Conservation (phyloP, 2,329 filamentous ascomycete genomes). For the Sclerotinia glacialis region DNA sequence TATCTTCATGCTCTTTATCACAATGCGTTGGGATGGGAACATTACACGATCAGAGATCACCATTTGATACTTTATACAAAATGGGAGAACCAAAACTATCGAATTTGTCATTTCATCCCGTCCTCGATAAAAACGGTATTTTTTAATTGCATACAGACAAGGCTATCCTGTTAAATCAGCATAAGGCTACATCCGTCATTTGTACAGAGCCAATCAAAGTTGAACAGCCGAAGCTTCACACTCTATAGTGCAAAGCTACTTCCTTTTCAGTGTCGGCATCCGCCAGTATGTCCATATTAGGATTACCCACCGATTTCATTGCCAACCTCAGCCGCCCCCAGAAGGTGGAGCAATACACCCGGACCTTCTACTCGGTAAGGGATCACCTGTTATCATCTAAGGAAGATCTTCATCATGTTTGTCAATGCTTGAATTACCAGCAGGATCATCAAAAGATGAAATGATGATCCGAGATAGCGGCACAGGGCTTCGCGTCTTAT, state of each 20-base stretch:
- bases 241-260: background rate
- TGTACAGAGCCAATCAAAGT: constrained; percentile 1
- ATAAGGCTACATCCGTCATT: background rate
- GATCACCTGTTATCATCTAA: background rate
- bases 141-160: constrained; percentile 5
- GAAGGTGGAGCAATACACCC: background rate
- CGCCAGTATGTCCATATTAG: background rate
- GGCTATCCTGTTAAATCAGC: background rate
- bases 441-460: background rate
- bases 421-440: background rate
- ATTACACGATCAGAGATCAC: background rate
- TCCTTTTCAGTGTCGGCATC: background rate
- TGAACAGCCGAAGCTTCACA: background rate
- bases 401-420: background rate
- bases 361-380: constrained; percentile 9
- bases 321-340: background rate
- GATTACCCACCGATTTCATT: background rate
- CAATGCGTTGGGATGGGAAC: background rate
- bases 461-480: background rate
- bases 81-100: background rate
- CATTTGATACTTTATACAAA: background rate
- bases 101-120: background rate
- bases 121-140: background rate
- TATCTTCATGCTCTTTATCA: constrained; percentile 9
- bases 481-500: background rate